These are phyloP conservation scores for Ustilago esculenta DNA, from an alignment of 1,284 basidiomycete species.

Conservation along the genomic window DNA sequence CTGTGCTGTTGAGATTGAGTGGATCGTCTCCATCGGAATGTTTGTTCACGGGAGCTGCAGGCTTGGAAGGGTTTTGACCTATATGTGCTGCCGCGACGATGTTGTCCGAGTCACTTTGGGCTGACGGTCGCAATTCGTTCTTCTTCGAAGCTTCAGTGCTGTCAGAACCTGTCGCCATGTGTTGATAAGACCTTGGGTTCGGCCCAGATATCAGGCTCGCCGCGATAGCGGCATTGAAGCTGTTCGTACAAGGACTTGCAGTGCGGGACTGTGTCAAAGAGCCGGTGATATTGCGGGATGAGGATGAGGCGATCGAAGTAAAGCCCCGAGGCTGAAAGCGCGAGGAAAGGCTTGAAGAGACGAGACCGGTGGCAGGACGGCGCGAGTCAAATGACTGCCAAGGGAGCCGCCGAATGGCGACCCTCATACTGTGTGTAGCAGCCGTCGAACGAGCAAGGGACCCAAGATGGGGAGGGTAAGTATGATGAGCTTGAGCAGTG, in stretches of 20 bases:
- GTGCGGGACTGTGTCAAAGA: neutral
- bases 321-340: conserved; percentile 13
- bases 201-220: neutral
- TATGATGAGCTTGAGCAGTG: no score
- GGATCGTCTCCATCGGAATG: conserved; percentile 53
- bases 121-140: neutral
- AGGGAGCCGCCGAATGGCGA: conserved; percentile 38
- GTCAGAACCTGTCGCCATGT: conserved; percentile 22
- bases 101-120: conserved; percentile 18
- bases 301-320: conserved; percentile 6
- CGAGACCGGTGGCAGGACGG: conserved; percentile 9
- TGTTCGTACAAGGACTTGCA: neutral
- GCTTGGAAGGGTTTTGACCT: neutral
- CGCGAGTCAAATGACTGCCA: conserved; percentile 21
- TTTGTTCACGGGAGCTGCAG: conserved; percentile 18
- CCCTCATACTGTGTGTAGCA: conserved; percentile 33
- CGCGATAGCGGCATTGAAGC: neutral
- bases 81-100: conserved; percentile 8
- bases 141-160: neutral
- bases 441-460: neutral
- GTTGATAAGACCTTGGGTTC: conserved; percentile 12
- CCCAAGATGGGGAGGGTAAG: neutral
- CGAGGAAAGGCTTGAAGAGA: conserved; percentile 9
- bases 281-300: neutral
- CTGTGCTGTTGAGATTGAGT: conserved; percentile 46